A percentile compares a stretch with the other conserved stretches of the same genome.
phyloP scores from a whole-genome alignment of 768 basidiomycete species.

The Leucogyrophana mollusca region DNA sequence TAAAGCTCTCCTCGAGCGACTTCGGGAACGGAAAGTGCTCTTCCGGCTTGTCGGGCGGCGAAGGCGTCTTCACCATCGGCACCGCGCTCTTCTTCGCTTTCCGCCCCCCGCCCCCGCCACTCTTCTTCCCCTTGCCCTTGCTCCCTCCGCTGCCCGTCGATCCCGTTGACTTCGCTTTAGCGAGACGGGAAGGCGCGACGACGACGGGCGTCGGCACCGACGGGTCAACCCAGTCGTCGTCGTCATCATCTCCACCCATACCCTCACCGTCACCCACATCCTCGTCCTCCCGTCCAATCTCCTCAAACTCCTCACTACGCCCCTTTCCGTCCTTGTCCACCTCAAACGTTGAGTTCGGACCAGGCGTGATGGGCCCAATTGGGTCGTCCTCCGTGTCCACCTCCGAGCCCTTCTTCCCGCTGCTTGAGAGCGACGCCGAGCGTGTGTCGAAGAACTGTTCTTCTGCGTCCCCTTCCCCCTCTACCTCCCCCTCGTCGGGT shows the following conservation, averaged over 20 bases:
- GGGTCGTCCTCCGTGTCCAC: constrained; percentile 69
- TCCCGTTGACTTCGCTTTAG: constrained; percentile 23
- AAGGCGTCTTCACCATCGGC: constrained; percentile 39
- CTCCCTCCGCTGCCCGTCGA: constrained; percentile 24
- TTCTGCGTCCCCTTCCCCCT: constrained; percentile 32
- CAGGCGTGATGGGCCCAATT: constrained; percentile 68
- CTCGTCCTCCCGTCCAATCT: constrained; percentile 21
- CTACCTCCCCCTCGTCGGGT: constrained; percentile 20
- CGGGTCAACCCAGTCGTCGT: constrained; percentile 70
- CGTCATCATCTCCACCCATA: constrained; percentile 42
- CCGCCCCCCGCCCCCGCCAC: constrained; percentile 21
- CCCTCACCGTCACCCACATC: no score
- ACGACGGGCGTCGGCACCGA: constrained; percentile 41
- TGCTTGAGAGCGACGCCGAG: constrained; percentile 41
- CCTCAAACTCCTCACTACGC: constrained; percentile 24
- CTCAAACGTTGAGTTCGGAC: constrained; percentile 37
- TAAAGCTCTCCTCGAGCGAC: constrained; percentile 39
- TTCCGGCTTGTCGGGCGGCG: constrained; percentile 24
- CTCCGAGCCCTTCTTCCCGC: constrained; percentile 47
- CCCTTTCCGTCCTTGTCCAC: constrained; percentile 25
- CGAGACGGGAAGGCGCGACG: constrained; percentile 26
- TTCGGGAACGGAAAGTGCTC: constrained; percentile 68
- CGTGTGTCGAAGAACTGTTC: constrained; percentile 58
- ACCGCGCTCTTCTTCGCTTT: constrained; percentile 39
- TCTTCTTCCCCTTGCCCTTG: constrained; percentile 20